These are phyloP conservation scores for Yamadazyma triangularis DNA, from an alignment of 1,139 yeast species.

Conservation along the genomic window DNA sequence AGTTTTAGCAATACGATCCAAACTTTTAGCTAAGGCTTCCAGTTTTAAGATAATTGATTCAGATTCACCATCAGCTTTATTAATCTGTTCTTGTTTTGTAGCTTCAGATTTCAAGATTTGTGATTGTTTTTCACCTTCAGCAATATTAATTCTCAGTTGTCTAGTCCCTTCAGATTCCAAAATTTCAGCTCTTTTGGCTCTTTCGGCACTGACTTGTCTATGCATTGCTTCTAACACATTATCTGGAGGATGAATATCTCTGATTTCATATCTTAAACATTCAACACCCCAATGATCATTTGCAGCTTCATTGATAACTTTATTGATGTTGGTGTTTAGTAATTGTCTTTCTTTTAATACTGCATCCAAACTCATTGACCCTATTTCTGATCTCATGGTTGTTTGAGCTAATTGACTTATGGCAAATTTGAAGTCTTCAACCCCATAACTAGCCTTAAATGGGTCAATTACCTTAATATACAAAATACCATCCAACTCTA, in stretches of 20 bases:
- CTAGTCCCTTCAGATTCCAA: slow-evolving; percentile 83
- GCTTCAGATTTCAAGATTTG: slow-evolving; percentile 73
- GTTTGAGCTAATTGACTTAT: slow-evolving; percentile 85
- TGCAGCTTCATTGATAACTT: slow-evolving; percentile 82
- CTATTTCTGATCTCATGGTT: slow-evolving; percentile 87
- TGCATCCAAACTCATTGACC: slow-evolving; percentile 72
- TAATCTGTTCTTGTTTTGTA: slow-evolving; percentile 54
- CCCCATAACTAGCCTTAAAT: slow-evolving; percentile 83
- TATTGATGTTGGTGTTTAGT: slow-evolving; percentile 67
- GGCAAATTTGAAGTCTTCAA: slow-evolving; percentile 84
- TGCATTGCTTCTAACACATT: slow-evolving; percentile 91
- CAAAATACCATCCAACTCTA: slow-evolving; percentile 80
- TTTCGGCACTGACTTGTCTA: slow-evolving; percentile 81
- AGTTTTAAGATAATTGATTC: slow-evolving; percentile 64
- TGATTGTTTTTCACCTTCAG: slow-evolving; percentile 75
- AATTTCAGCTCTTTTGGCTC: slow-evolving; percentile 83
- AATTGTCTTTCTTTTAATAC: slow-evolving; percentile 73
- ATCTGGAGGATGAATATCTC: slow-evolving; percentile 84
- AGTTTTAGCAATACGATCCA: slow-evolving; percentile 60
- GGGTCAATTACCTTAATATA: slow-evolving; percentile 77
- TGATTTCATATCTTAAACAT: slow-evolving; percentile 80
- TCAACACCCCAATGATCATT: slow-evolving; percentile 77
- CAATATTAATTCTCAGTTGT: slow-evolving; percentile 73
- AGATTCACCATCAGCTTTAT: slow-evolving; percentile 66
- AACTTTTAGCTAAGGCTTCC: slow-evolving; percentile 73